Evolutionary conservation across 805 yeast genomes (phyloP), one percentile per base, ranked within the genome.

Genomic region (Schwanniomyces vanrijiae): DNA sequence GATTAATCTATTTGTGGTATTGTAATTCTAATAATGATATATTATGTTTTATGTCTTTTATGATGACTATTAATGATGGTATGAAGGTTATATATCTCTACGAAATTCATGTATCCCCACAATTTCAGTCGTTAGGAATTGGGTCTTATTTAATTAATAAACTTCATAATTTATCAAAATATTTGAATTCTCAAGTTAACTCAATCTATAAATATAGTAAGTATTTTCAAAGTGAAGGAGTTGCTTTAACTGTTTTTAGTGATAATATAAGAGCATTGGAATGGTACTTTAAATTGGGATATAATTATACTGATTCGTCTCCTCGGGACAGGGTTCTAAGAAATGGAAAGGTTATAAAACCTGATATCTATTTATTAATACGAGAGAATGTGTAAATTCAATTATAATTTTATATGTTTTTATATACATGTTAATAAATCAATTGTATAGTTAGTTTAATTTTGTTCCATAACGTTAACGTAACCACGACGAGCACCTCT

Each of bases 221-320:
- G 20, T 40, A 47, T 35, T 53, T 64, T 14, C 29, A 33, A 6
- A 47, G 47, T 21, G 40, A 40, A 8, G 78, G 72, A 2, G 65
- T 71, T 0, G 56, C 71, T 3, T 59, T 82, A 34, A 81, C 86
- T 1, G 86, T 81, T 1, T 82, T 81, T 53, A 50, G 75, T 21
- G 71, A 66, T 14, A 81, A 82, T 52, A 19, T 16, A 4, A 55
- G 48, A 2, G 84, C 83, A 0, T 47, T 68, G 14, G 44, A 53
- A 0, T 78, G 83, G 76, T 82, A 82, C 53, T 33, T 28, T 3
- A 56, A 56, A 4, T 41, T 68, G 28, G 79, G 78, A 0, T 82
- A 78, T 53, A 37, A 31, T 0, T 41, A 53, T 3, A 62, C 78
- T 1, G 58, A 51, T 1, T 69, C 70, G 47, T 76, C 83, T 9